Percentiles rank a stretch among this genome's conserved stretches.
Conservation (phyloP, 2,329 filamentous ascomycete species). For the Eutypa lata region DNA sequence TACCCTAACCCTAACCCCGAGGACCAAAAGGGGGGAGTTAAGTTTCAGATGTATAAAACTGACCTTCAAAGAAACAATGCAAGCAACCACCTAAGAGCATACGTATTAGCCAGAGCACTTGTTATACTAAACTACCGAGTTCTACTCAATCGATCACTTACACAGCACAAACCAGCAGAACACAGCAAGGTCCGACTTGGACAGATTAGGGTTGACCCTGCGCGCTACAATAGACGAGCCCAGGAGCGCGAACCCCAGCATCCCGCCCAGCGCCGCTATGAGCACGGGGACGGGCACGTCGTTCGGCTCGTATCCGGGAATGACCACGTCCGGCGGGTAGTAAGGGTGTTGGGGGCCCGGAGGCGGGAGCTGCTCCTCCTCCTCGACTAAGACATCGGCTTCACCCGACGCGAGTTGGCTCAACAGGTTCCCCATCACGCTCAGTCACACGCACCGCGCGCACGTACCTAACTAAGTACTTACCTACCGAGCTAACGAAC, state of each 20-base stretch:
- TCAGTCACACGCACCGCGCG: background rate
- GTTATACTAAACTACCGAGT: too few species aligned
- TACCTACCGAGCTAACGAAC: too few species aligned
- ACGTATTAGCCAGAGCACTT: background rate
- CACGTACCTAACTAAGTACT: too few species aligned
- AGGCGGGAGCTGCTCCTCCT: conserved; percentile 1
- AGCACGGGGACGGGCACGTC: conserved; percentile 35
- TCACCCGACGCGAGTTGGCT: background rate
- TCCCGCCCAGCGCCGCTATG: conserved; percentile 33
- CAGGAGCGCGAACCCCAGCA: conserved; percentile 35
- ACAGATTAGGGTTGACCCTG: conserved; percentile 28
- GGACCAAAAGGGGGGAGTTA: too few species aligned
- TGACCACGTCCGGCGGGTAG: conserved; percentile 39
- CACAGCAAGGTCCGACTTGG: conserved; percentile 38
- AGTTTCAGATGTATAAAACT: too few species aligned
- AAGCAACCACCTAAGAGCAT: conserved; percentile 55
- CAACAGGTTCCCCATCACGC: background rate
- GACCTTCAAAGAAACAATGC: conserved; percentile 80
- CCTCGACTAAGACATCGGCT: background rate
- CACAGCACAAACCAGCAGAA: conserved; percentile 55
- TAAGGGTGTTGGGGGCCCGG: conserved; percentile 44
- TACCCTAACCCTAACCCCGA: too few species aligned
- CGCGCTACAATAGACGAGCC: conserved; percentile 28
- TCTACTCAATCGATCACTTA: conserved; percentile 30
- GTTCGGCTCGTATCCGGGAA: conserved; percentile 47